Evolutionary conservation across 2,329 filamentous ascomycete genomes (phyloP), one percentile per base, ranked within the genome.

Genomic region (Aureobasidium mangrovei): DNA sequence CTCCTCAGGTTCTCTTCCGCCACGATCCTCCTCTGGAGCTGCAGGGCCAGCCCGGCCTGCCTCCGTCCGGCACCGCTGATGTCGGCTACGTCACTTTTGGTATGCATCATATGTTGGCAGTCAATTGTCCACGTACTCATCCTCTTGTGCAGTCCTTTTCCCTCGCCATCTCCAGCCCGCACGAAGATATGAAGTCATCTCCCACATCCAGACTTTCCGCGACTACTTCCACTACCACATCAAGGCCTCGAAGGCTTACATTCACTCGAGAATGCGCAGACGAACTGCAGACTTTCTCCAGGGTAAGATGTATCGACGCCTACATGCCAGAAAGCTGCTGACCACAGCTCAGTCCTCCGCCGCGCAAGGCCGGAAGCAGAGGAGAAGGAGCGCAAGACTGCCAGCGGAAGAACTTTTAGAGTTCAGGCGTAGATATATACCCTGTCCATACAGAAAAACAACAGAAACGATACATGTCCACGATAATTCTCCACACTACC

Each of bases 141-240:
- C 7, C 2, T 2, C 10, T 7, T 7, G 10, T 35, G 10, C 32
- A 94, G 93, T 97, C 45, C 80, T 98, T 41, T 98, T 98, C 76
- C 91, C 93, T 44, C 85, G 93, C 60, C 94, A 99, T 72, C 78
- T 99, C 61, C 91, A 90, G 10, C 83, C 84, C 10, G 89, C 96
- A 71, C 83, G 90, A 67, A 88, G 94, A 75, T 85, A 88, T 57
- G 91, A 96, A 61, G 91, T 94, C 69, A 98, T 99, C 63, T 96
- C 91, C 48, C 94, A 98, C 70, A 97, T 99, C 65, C 94, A 99
- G 74, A 99, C 93, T 10, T 98, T 98, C 87, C 88, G 93, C 62
- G 93, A 98, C 69, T 98, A 98, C 73, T 98, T 99, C 79, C 93
- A 99, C 72, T 99, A 99, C 72, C 93, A 98, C 73, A 98, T 98